Conservation (phyloP, 768 basidiomycete genomes). For the Psilocybe sp. region DNA sequence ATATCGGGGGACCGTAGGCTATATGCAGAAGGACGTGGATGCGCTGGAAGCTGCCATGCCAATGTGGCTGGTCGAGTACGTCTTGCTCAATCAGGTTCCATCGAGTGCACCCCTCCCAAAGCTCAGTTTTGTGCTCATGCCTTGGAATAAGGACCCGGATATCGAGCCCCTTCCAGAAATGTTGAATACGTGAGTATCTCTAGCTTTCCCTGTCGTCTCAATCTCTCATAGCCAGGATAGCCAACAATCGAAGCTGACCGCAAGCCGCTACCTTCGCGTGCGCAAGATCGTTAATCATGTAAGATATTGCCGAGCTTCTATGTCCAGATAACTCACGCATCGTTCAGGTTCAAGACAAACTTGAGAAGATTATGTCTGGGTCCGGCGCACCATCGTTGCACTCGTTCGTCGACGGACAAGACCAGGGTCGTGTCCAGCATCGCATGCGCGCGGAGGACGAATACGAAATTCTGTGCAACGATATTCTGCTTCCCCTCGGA, state of each 20-base stretch:
- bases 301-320: constrained; percentile 19
- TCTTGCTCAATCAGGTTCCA: constrained; percentile 65
- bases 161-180: constrained; percentile 73
- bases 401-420: constrained; percentile 31
- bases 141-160: constrained; percentile 62
- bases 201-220: background rate
- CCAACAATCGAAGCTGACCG: constrained; percentile 82
- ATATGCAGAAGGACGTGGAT: constrained; percentile 36
- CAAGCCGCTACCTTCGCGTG: constrained; percentile 80
- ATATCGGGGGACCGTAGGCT: constrained; percentile 72
- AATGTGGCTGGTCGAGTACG: constrained; percentile 84
- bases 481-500: constrained; percentile 73
- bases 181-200: constrained; percentile 71
- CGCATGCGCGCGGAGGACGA: constrained; percentile 53
- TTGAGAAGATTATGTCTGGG: constrained; percentile 51
- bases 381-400: constrained; percentile 29
- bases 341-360: constrained; percentile 76
- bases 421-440: constrained; percentile 16
- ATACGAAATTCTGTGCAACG: constrained; percentile 89
- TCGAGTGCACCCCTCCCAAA: constrained; percentile 57
- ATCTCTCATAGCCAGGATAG: constrained; percentile 28
- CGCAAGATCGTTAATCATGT: constrained; percentile 85
- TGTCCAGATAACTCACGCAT: background rate
- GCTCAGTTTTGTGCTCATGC: constrained; percentile 86
- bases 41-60: constrained; percentile 78